Evolutionary conservation across 192 early-diverging fungal genomes (phyloP), one percentile per base, ranked within the genome.

Genomic region (Umbelopsis sp.): DNA sequence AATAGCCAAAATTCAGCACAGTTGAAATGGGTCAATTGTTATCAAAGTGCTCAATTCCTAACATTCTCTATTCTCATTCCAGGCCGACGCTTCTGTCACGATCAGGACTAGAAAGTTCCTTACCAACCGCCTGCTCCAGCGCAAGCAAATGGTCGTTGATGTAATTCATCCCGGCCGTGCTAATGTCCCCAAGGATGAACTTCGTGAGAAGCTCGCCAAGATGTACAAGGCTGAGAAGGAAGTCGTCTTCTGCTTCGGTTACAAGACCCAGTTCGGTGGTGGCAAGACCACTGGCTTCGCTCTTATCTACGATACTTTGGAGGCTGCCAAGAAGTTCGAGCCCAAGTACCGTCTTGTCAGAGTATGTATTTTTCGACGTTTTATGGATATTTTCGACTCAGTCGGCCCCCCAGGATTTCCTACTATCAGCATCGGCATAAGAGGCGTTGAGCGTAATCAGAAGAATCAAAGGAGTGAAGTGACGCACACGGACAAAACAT

Each of bases 41-140:
- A 29, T 62, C 9, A 4, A 54, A 54, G 1, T 10, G n/a, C 3
- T 25, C 25, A 34, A 62, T 6, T 62, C 12, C 56, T 62, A 62
- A 62, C 31, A 0, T 25, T 54, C 17, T 34, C 44, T 62, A 11
- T 29, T 59, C 9, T 38, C 10, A 14, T 59, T 38, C 29, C 65
- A 78, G 77, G 77, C 77, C 72, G 77, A 78, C 76, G 67, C 71
- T 70, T 68, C 91, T 74, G 94, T 94, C 88, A 98, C 96, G 81
- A 91, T 98, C 87, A 89, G 97, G 80, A 98, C 97, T 79, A 92
- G 96, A 87, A 97, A 99, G 91, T 99, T 98, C 92, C 88, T 99
- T 78, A 97, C 96, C 77, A 99, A 99, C 95, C 94, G 94, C 80
- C 88, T 99, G 78, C 94, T 98, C 69, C 90, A 93, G 83, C 91